Conservation (phyloP, 768 basidiomycete species). For the Boletus reticulatus region DNA sequence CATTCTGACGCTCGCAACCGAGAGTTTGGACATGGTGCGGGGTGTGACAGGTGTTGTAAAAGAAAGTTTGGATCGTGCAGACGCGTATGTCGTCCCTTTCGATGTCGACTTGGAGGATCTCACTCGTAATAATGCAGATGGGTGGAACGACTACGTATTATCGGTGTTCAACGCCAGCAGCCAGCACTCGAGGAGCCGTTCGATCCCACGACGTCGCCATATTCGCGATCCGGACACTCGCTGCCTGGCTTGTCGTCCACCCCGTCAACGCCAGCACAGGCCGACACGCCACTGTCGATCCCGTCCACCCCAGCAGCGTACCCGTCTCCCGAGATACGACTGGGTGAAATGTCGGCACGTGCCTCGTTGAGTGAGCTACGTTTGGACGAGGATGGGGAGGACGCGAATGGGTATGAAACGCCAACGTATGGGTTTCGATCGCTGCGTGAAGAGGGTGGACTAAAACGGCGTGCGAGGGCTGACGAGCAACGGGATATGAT, state of each 20-base stretch:
- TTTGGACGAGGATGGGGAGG: slow-evolving; percentile 20
- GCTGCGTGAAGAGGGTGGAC: slow-evolving; percentile 5
- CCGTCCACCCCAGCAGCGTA: slow-evolving; percentile 29
- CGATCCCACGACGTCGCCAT: slow-evolving; percentile 7
- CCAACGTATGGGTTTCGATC: slow-evolving; percentile 16
- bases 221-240: slow-evolving; percentile 13
- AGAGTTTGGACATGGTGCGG: slow-evolving; percentile 91
- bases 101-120: neutral
- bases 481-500: slow-evolving; percentile 15
- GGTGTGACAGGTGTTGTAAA: slow-evolving; percentile 86
- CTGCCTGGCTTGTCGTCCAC: slow-evolving; percentile 31
- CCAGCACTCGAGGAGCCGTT: slow-evolving; percentile 17
- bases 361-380: slow-evolving; percentile 31
- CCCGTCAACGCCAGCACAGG: slow-evolving; percentile 30
- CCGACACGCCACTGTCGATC: slow-evolving; percentile 25
- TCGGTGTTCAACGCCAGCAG: slow-evolving; percentile 67
- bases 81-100: slow-evolving; percentile 54
- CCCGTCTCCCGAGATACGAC: slow-evolving; percentile 27
- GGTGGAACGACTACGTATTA: slow-evolving; percentile 76
- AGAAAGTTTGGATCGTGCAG: slow-evolving; percentile 84
- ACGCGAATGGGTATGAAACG: slow-evolving; percentile 18
- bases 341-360: slow-evolving; percentile 28
- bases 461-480: neutral
- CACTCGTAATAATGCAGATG: slow-evolving; percentile 45
- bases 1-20: slow-evolving; percentile 80